A percentile compares a stretch with the other conserved stretches of the same genome.
phyloP scores from a whole-genome alignment of 2,329 filamentous ascomycete genomes.

The Fusarium chuoi region DNA sequence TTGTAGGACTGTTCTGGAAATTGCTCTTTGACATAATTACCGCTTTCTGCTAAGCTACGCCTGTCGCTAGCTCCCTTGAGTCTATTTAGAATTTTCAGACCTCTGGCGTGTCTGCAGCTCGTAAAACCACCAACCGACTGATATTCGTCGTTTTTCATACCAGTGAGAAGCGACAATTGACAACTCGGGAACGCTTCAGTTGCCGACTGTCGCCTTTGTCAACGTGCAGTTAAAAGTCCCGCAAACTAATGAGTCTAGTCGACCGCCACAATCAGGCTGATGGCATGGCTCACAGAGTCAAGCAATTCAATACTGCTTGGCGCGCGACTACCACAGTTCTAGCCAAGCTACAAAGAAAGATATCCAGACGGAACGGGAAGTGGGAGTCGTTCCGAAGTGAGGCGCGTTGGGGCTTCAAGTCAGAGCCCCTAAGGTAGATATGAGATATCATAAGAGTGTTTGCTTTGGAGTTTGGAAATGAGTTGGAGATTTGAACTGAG shows the following conservation, averaged over 20 bases:
- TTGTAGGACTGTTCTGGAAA: neutral
- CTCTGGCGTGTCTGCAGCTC: neutral
- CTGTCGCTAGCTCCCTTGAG: neutral
- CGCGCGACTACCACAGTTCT: neutral
- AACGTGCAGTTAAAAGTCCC: conserved; percentile 3
- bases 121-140: neutral
- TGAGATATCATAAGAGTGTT: neutral
- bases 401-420: neutral
- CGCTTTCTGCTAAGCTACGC: neutral
- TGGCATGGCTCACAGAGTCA: neutral
- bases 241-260: conserved; percentile 5
- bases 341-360: neutral
- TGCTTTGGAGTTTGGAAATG: neutral
- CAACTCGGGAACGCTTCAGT: neutral
- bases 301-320: neutral
- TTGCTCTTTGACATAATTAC: neutral
- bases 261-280: conserved; percentile 1
- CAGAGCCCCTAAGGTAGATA: neutral
- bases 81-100: conserved; percentile 1
- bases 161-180: neutral
- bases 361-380: neutral
- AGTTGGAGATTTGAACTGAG: neutral
- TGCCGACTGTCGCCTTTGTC: neutral
- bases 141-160: neutral
- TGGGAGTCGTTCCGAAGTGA: conserved; percentile 10